Conservation (phyloP, 768 basidiomycete species). For the Suillus tomentosus region DNA sequence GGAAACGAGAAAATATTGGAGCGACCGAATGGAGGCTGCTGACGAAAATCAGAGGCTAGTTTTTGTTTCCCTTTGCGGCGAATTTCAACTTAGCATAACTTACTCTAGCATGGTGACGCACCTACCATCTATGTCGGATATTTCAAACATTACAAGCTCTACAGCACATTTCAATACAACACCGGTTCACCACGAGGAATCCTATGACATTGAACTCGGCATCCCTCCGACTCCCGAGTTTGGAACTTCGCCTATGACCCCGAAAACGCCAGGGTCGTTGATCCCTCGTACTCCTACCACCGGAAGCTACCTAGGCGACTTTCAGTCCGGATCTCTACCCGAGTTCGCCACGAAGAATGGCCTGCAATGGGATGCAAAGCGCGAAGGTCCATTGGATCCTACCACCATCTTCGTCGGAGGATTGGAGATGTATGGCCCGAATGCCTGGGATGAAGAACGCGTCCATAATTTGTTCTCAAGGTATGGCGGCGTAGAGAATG, state of each 20-base stretch:
- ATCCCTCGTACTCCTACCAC: conserved; percentile 54
- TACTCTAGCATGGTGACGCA: background rate
- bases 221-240: conserved; percentile 47
- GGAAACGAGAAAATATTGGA: conserved; percentile 31
- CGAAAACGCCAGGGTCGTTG: conserved; percentile 48
- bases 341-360: conserved; percentile 27
- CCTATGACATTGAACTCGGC: conserved; percentile 30
- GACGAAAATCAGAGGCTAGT: conserved; percentile 8
- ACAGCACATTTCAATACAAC: conserved; percentile 19
- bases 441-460: conserved; percentile 70
- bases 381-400: conserved; percentile 53
- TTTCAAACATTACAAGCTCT: conserved; percentile 11
- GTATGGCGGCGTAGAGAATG: conserved; percentile 64
- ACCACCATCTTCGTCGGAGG: conserved; percentile 78
- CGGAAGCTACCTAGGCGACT: conserved; percentile 36
- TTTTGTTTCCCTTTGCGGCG: background rate
- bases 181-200: conserved; percentile 33
- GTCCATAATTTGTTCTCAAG: conserved; percentile 58
- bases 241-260: conserved; percentile 51
- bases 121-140: conserved; percentile 9
- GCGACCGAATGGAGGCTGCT: conserved; percentile 16
- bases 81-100: background rate
- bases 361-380: conserved; percentile 22
- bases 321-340: conserved; percentile 29
- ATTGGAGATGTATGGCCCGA: conserved; percentile 61